These are phyloP conservation scores for Clavispora asparagi DNA, from an alignment of 805 yeast species.

Conservation along the genomic window DNA sequence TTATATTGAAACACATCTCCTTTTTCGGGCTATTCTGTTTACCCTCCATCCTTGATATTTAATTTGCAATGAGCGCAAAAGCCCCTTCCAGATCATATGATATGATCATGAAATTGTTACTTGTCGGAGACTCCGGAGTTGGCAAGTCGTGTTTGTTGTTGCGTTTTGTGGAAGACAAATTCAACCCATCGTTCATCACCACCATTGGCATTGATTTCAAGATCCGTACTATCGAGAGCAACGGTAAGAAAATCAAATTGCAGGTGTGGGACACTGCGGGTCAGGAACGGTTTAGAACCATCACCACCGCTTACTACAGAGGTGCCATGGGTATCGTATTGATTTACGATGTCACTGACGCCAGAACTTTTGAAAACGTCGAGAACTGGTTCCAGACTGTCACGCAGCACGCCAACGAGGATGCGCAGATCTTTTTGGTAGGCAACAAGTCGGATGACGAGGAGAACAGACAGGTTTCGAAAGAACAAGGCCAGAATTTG, in stretches of 20 bases:
- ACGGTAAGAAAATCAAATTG: constrained; percentile 87
- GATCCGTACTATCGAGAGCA: constrained; percentile 90
- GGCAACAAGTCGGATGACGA: constrained; percentile 95
- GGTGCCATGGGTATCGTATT: constrained; percentile 86
- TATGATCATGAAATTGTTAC: constrained; percentile 83
- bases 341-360: constrained; percentile 82
- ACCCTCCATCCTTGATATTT: not conserved
- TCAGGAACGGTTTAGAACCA: constrained; percentile 93
- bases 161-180: constrained; percentile 93
- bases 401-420: constrained; percentile 93
- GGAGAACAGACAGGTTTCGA: constrained; percentile 78
- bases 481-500: constrained; percentile 85
- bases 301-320: constrained; percentile 87
- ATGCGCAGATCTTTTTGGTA: constrained; percentile 87
- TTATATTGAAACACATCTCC: not conserved
- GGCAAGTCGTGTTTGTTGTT: constrained; percentile 87
- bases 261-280: constrained; percentile 99
- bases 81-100: constrained; percentile 74
- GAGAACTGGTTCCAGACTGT: constrained; percentile 95
- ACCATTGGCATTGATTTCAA: constrained; percentile 98
- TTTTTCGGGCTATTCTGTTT: not conserved
- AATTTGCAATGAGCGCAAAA: constrained; percentile 48
- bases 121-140: constrained; percentile 90
- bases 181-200: constrained; percentile 93
- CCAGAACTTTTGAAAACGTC: constrained; percentile 86